Percentiles rank a stretch among this genome's conserved stretches.
Evolutionary conservation across 192 early-diverging fungal species (phyloP).

Genomic region (Cetraspora pellucida): DNA sequence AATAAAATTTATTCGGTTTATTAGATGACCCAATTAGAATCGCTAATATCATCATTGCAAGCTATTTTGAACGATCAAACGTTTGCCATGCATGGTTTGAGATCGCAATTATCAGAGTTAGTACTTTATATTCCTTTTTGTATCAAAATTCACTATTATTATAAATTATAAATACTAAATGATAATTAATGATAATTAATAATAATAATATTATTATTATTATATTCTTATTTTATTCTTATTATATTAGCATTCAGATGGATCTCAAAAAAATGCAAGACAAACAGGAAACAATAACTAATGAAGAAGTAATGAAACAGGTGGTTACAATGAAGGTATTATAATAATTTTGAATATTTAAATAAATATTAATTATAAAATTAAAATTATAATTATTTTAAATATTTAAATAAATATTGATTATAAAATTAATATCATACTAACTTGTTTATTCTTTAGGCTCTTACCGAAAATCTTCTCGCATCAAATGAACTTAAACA

Average conservation of each 20-base stretch:
- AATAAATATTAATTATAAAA: not conserved
- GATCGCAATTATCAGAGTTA: constrained; percentile 45
- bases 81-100: constrained; percentile 42
- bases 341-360: too few relatives aligned
- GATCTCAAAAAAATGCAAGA: constrained; percentile 39
- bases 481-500: constrained; percentile 25
- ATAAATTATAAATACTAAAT: too few relatives aligned
- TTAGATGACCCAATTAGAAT: constrained; percentile 45
- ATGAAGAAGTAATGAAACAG: constrained; percentile 38
- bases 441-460: not conserved
- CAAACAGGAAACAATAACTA: constrained; percentile 42
- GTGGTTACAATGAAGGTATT: constrained; percentile 34
- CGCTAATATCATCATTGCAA: constrained; percentile 42
- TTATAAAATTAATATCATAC: too few relatives aligned
- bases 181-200: too few relatives aligned
- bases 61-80: constrained; percentile 43
- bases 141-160: not conserved
- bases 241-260: constrained; percentile 39
- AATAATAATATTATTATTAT: not conserved
- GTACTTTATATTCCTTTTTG: constrained; percentile 12
- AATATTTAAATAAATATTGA: too few relatives aligned
- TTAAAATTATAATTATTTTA: not conserved
- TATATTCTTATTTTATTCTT: not conserved
- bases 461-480: constrained; percentile 32
- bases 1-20: not conserved